Evolutionary conservation across 441 rosid genomes (phyloP).

Genomic region (Euphorbia corollata): DNA sequence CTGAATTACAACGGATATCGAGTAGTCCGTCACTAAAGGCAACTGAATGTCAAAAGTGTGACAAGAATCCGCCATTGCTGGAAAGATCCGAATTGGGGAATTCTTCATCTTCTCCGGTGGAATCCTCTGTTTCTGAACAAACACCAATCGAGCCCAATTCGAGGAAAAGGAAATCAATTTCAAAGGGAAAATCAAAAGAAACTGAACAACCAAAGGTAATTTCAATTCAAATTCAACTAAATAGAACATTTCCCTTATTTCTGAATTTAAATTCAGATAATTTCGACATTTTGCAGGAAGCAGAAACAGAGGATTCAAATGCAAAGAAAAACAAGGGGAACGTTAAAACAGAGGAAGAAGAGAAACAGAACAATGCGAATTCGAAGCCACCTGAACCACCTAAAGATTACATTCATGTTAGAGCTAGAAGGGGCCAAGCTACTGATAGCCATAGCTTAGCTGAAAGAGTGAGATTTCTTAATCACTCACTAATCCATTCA

Average conservation of each 20-base stretch:
- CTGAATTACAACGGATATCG: constrained; percentile 18
- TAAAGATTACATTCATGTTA: constrained; percentile 86
- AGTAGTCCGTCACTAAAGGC: constrained; percentile 35
- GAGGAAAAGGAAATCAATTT: constrained; percentile 60
- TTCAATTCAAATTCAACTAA: constrained; percentile 27
- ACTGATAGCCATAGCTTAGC: constrained; percentile 96
- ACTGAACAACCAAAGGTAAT: constrained; percentile 28
- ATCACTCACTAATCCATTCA: neutral
- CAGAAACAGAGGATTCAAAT: constrained; percentile 35
- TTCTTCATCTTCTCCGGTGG: constrained; percentile 42
- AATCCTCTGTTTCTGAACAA: constrained; percentile 52
- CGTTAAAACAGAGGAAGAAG: constrained; percentile 20
- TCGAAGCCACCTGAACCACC: constrained; percentile 60
- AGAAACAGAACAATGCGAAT: constrained; percentile 33
- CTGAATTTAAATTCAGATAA: neutral
- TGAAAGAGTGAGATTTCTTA: constrained; percentile 50
- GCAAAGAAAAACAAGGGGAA: constrained; percentile 41
- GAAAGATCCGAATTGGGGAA: constrained; percentile 33
- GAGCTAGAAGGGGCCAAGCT: constrained; percentile 94
- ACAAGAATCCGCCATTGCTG: constrained; percentile 23
- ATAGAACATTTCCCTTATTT: neutral
- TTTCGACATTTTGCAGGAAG: constrained; percentile 29
- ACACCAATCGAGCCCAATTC: constrained; percentile 29
- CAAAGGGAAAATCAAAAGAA: constrained; percentile 52
- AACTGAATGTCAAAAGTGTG: constrained; percentile 36